phyloP scores from a whole-genome alignment of 2,329 filamentous ascomycete genomes.

The Colletotrichum sp. region DNA sequence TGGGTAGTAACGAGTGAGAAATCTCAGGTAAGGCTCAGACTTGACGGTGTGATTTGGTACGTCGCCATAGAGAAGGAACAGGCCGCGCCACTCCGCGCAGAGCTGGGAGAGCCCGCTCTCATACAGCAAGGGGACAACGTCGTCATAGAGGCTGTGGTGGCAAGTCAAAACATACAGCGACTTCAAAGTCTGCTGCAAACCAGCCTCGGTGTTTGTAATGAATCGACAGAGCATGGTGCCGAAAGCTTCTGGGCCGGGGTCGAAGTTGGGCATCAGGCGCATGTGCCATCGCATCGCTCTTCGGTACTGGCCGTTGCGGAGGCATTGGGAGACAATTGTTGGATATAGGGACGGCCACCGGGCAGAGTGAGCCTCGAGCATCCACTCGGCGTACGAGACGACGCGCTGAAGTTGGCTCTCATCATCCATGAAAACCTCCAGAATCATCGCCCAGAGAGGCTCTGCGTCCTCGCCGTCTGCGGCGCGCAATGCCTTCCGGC shows the following conservation, averaged over 20 bases:
- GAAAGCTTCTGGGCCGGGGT: conserved; percentile 46
- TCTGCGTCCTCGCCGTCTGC: conserved; percentile 27
- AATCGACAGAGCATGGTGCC: conserved; percentile 48
- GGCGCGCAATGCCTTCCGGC: conserved; percentile 25
- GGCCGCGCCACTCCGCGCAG: conserved; percentile 53
- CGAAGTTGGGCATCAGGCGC: conserved; percentile 47
- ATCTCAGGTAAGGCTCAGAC: conserved; percentile 53
- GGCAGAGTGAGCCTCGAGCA: conserved; percentile 40
- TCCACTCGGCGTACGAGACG: conserved; percentile 47
- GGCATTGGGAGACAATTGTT: conserved; percentile 48
- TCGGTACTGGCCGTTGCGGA: conserved; percentile 42
- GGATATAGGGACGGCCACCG: conserved; percentile 57
- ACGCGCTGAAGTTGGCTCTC: conserved; percentile 33
- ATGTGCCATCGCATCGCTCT: conserved; percentile 54
- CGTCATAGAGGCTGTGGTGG: conserved; percentile 54
- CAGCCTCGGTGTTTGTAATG: conserved; percentile 38
- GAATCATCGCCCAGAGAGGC: conserved; percentile 30
- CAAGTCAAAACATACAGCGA: conserved; percentile 50
- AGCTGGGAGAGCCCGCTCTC: conserved; percentile 46
- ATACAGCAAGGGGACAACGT: conserved; percentile 56
- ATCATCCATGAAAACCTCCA: conserved; percentile 32
- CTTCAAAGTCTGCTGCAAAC: conserved; percentile 44
- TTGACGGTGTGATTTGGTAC: conserved; percentile 40
- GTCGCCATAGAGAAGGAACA: conserved; percentile 46
- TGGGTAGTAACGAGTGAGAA: conserved; percentile 51